Evolutionary conservation across 805 yeast genomes (phyloP).

Genomic region (Ogataea pilisensis): DNA sequence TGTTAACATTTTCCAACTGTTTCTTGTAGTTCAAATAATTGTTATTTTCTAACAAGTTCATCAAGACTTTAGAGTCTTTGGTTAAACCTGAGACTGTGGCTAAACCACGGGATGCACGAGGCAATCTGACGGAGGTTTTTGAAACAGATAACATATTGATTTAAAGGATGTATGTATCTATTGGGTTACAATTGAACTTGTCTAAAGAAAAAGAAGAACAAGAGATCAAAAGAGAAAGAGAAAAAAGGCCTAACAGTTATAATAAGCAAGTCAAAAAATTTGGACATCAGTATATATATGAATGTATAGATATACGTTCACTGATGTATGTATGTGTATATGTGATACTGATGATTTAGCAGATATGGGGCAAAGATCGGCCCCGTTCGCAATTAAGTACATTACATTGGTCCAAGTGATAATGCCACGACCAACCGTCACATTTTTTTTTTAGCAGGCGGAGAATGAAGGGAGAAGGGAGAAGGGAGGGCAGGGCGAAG

Average conservation of each 20-base stretch:
- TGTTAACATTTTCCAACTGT: constrained; percentile 81
- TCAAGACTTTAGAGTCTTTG: constrained; percentile 50
- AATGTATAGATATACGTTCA: not conserved
- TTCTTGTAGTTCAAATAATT: constrained; percentile 90
- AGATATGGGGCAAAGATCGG: too few relatives aligned
- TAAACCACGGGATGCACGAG: constrained; percentile 38
- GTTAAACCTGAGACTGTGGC: constrained; percentile 49
- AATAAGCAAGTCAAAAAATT: too few relatives aligned
- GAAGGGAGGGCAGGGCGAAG: too few relatives aligned
- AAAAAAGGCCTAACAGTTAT: too few relatives aligned
- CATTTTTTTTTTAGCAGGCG: too few relatives aligned
- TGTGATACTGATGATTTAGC: too few relatives aligned
- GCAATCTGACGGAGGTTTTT: constrained; percentile 26
- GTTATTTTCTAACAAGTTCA: constrained; percentile 63
- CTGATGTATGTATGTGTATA: too few relatives aligned
- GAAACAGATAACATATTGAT: constrained; percentile 28
- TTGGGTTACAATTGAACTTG: not conserved
- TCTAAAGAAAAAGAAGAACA: not conserved
- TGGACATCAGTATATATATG: not conserved
- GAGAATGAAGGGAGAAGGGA: too few relatives aligned
- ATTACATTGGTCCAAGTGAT: too few relatives aligned
- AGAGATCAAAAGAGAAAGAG: too few relatives aligned
- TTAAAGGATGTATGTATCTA: not conserved
- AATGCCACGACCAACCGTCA: too few relatives aligned
- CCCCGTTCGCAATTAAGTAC: too few relatives aligned